These are phyloP conservation scores for Globisporangium viniferum DNA, from an alignment of 352 stramenopile genomes.

Conservation along the genomic window DNA sequence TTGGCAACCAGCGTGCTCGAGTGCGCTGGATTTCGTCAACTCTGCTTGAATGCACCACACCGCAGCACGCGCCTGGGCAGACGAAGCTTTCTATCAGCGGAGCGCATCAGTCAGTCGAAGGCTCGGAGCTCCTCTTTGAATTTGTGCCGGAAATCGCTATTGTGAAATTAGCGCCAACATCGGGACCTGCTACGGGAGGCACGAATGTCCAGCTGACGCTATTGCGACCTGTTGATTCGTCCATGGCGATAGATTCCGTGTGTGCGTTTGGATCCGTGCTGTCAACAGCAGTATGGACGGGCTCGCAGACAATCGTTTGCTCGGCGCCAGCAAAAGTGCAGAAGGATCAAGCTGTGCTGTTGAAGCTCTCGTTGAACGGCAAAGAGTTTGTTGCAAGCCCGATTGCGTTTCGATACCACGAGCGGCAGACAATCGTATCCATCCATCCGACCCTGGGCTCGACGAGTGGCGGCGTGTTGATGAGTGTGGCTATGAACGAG, in stretches of 20 bases:
- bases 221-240: conserved; percentile 15
- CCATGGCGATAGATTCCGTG: not conserved
- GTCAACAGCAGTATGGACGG: conserved; percentile 10
- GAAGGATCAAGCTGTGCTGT: conserved; percentile 1
- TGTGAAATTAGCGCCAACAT: conserved; percentile 16
- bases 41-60: conserved; percentile 25
- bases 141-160: conserved; percentile 33
- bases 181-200: conserved; percentile 23
- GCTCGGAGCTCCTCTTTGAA: conserved; percentile 22
- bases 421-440: conserved; percentile 18
- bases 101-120: conserved; percentile 8
- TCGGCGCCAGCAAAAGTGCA: conserved; percentile 8
- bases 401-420: conserved; percentile 25
- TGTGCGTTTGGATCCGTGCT: conserved; percentile 32
- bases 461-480: conserved; percentile 17
- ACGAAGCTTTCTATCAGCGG: conserved; percentile 22
- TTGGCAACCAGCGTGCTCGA: conserved; percentile 18
- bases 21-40: conserved; percentile 19
- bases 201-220: conserved; percentile 26
- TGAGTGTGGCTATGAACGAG: conserved; percentile 23
- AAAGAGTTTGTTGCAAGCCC: conserved; percentile 21
- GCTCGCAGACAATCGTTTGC: conserved; percentile 21
- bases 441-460: conserved; percentile 27
- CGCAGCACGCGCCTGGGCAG: conserved; percentile 16
- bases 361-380: conserved; percentile 27